phyloP scores from a whole-genome alignment of 2,329 filamentous ascomycete species.

The Huntiella decipiens region DNA sequence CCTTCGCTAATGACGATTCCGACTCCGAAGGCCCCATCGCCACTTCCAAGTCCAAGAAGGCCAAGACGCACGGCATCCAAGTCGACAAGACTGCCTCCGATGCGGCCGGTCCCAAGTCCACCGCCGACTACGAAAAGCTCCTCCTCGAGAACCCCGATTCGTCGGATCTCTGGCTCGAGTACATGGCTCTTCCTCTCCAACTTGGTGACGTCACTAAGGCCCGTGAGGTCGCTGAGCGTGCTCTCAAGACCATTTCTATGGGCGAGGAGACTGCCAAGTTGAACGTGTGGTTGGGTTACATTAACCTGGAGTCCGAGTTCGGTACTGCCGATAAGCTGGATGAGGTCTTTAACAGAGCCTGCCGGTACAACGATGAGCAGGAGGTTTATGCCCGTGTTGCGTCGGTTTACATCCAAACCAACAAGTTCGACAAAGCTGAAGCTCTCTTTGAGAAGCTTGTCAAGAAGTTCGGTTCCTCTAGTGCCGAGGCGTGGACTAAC shows the following conservation, averaged over 20 bases:
- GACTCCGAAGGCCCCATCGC: conserved; percentile 36
- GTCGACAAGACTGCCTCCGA: conserved; percentile 89
- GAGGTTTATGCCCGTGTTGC: conserved; percentile 78
- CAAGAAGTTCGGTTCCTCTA: conserved; percentile 73
- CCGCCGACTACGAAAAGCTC: conserved; percentile 83
- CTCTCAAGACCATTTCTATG: conserved; percentile 77
- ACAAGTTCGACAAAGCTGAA: conserved; percentile 76
- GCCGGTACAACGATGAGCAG: conserved; percentile 80
- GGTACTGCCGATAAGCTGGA: conserved; percentile 68
- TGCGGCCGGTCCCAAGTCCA: conserved; percentile 68
- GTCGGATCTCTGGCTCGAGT: conserved; percentile 84
- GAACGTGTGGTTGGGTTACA: conserved; percentile 84
- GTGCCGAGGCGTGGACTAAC: conserved; percentile 74
- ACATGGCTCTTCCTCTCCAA: conserved; percentile 97
- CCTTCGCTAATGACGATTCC: conserved; percentile 39
- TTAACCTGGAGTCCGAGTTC: conserved; percentile 87
- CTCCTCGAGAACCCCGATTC: conserved; percentile 83
- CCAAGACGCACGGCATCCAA: conserved; percentile 42
- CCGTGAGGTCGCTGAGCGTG: conserved; percentile 74
- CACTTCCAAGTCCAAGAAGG: conserved; percentile 50
- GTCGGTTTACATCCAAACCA: conserved; percentile 87
- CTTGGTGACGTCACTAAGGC: conserved; percentile 77
- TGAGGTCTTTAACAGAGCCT: conserved; percentile 76
- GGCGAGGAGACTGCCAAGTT: conserved; percentile 82
- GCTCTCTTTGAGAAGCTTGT: conserved; percentile 68